Base-by-base conservation (phyloP, 2,329 filamentous ascomycete species). In the Aspergillus luchuensis region DNA sequence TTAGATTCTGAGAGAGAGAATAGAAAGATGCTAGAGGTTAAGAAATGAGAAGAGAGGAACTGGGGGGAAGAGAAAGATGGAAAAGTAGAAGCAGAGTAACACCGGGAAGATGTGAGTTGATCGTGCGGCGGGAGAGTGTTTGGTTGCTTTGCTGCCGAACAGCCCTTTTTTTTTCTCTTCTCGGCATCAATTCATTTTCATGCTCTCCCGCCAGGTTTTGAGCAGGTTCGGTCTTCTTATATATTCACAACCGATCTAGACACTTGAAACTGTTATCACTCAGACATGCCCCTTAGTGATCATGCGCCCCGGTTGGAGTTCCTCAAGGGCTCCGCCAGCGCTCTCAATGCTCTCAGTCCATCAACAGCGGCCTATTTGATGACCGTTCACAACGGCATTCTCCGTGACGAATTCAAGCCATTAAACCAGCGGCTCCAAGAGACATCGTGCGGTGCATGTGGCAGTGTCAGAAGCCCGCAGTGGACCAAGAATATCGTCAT, bases 291-390 rank as follows among this genome's bases (percentile, higher is more conserved):
- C 56, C 58, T 66, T 38, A 69, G 67, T 54, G 67, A 70, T 33
- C 61, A 67, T 57, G 43, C 67, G 7, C 58, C 72, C 49, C 68
- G 69, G 33, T 63, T 79, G 61, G 66, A 71, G 43, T 80, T 77
- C 61, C 65, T 80, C n/a, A 72, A 66, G 61, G 65, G 72, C 45
- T 73, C 78, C 19, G 76, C 76, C 3, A 65, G 66, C 57, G 67
- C 70, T 33, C 64, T 79, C 53, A 66, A 65, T 39, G 60, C 66
- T 8, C 57, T 66, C 17, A 77, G 74, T 59, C 73, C 75, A 17
- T 78, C 78, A 11, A 80, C 77, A n/a, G 72, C 79, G 2, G 72
- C 76, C 13, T 68, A 80, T 72, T 68, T 81, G 30, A 67, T 77
- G 64, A 65, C 63, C 13, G 67, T 70, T n/a, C 76, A 78, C 68